Conservation (phyloP, 768 basidiomycete species). For the Podaxis sp. region DNA sequence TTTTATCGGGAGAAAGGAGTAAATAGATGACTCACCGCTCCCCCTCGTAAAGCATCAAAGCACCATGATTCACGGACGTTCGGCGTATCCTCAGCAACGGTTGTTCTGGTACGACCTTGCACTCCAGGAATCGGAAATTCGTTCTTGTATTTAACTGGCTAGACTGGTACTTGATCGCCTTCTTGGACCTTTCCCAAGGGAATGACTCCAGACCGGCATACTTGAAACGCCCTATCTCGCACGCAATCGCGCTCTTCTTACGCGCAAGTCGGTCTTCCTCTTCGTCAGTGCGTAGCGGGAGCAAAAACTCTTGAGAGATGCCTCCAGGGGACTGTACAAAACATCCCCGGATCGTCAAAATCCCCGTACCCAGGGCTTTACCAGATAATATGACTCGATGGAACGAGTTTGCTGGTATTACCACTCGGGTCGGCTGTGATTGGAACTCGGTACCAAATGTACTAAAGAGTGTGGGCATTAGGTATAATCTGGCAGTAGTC, state of each 20-base stretch:
- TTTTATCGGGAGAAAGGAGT: conserved; percentile 13
- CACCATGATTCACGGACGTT: conserved; percentile 90
- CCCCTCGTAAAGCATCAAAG: conserved; percentile 93
- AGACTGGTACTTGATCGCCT: conserved; percentile 39
- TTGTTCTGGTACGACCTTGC: conserved; percentile 81
- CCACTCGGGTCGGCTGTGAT: conserved; percentile 58
- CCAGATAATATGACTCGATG: conserved; percentile 75
- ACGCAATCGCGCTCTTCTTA: conserved; percentile 57
- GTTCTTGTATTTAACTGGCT: conserved; percentile 25
- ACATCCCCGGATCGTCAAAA: conserved; percentile 75
- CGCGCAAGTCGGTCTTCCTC: conserved; percentile 64
- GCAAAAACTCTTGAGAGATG: conserved; percentile 63
- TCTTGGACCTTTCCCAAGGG: conserved; percentile 54
- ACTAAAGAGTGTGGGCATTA: conserved; percentile 39
- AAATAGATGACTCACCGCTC: conserved; percentile 62
- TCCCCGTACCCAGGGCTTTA: conserved; percentile 63
- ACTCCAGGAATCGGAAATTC: conserved; percentile 66
- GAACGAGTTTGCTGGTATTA: conserved; percentile 72
- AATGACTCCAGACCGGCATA: conserved; percentile 71
- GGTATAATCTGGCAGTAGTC: conserved; percentile 2
- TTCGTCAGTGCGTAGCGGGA: conserved; percentile 71
- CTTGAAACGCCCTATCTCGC: conserved; percentile 73
- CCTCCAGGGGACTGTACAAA: conserved; percentile 76
- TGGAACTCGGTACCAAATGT: conserved; percentile 81
- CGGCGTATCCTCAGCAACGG: conserved; percentile 85